Evolutionary conservation across 306 rosid species (phyloP).

Genomic region (Echinosophora koreensis): DNA sequence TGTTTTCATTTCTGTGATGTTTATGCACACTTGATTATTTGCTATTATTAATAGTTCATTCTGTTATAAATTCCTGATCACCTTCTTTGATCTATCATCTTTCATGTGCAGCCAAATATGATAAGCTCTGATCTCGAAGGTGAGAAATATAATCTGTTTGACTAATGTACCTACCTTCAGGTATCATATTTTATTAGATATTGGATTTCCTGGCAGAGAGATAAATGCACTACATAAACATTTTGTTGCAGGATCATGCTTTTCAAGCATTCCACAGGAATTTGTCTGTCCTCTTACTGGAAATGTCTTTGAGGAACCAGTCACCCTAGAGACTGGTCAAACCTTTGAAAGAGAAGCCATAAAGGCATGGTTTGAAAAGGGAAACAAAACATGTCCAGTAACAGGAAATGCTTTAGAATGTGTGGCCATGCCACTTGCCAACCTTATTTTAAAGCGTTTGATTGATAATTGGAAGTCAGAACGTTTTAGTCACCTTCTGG

Average conservation of each 20-base stretch:
- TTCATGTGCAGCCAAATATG: conserved; percentile 63
- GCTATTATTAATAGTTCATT: neutral
- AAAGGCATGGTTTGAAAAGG: conserved; percentile 77
- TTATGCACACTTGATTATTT: conserved; percentile 18
- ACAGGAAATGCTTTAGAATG: conserved; percentile 71
- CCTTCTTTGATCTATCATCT: conserved; percentile 33
- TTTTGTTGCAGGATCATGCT: conserved; percentile 61
- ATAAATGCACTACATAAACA: conserved; percentile 33
- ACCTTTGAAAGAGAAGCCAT: conserved; percentile 78
- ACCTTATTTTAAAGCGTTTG: conserved; percentile 73
- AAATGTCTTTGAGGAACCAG: conserved; percentile 77
- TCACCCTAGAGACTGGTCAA: conserved; percentile 83
- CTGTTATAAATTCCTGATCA: conserved; percentile 24
- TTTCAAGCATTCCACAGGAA: conserved; percentile 65
- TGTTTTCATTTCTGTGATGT: conserved; percentile 32
- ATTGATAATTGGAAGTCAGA: conserved; percentile 77
- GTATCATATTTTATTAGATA: conserved; percentile 25
- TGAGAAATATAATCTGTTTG: conserved; percentile 48
- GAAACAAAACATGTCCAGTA: conserved; percentile 78
- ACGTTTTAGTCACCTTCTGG: conserved; percentile 56
- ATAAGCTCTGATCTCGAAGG: conserved; percentile 58
- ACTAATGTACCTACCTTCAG: conserved; percentile 21
- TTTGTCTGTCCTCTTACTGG: conserved; percentile 82
- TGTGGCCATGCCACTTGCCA: conserved; percentile 63
- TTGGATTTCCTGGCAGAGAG: conserved; percentile 48